phyloP scores from a whole-genome alignment of 2,329 filamentous ascomycete species.

The Akanthomyces lecanii region DNA sequence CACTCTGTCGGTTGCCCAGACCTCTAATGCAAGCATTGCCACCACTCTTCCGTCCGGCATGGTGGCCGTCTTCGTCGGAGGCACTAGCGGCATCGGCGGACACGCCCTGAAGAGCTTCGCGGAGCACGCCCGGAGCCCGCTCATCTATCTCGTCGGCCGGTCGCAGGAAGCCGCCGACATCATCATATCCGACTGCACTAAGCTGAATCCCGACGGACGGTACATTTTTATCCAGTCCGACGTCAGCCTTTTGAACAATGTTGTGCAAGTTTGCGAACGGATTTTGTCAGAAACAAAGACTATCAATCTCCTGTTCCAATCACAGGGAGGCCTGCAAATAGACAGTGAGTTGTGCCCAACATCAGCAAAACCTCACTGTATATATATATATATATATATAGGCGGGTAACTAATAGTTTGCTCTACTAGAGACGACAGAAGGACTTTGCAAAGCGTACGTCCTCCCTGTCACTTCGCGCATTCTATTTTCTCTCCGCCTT shows the following conservation, averaged over 20 bases:
- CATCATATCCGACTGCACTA: slow-evolving; percentile 39
- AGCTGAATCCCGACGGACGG: slow-evolving; percentile 40
- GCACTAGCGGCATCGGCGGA: slow-evolving; percentile 48
- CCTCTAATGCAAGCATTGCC: slow-evolving; percentile 32
- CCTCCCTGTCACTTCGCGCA: slow-evolving; percentile 52
- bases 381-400: too few species aligned
- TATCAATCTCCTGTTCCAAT: slow-evolving; percentile 49
- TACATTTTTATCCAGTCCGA: slow-evolving; percentile 45
- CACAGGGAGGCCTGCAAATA: background rate
- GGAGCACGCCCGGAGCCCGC: slow-evolving; percentile 35
- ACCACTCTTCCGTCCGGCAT: slow-evolving; percentile 33
- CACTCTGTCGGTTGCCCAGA: slow-evolving; percentile 25
- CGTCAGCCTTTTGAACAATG: slow-evolving; percentile 41
- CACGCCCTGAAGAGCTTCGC: slow-evolving; percentile 42
- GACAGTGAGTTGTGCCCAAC: background rate
- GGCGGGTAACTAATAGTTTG: background rate
- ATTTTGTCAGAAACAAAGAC: slow-evolving; percentile 46
- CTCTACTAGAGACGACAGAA: slow-evolving; percentile 44
- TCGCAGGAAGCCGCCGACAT: slow-evolving; percentile 36
- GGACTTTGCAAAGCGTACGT: slow-evolving; percentile 47
- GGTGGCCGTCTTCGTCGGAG: slow-evolving; percentile 48
- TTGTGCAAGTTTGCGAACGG: slow-evolving; percentile 46
- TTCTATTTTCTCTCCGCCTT: slow-evolving; percentile 51
- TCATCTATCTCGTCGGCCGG: slow-evolving; percentile 46
- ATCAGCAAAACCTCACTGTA: too few species aligned